These are phyloP conservation scores for Boletus eberwhitei DNA, from an alignment of 768 basidiomycete species.

Conservation along the genomic window DNA sequence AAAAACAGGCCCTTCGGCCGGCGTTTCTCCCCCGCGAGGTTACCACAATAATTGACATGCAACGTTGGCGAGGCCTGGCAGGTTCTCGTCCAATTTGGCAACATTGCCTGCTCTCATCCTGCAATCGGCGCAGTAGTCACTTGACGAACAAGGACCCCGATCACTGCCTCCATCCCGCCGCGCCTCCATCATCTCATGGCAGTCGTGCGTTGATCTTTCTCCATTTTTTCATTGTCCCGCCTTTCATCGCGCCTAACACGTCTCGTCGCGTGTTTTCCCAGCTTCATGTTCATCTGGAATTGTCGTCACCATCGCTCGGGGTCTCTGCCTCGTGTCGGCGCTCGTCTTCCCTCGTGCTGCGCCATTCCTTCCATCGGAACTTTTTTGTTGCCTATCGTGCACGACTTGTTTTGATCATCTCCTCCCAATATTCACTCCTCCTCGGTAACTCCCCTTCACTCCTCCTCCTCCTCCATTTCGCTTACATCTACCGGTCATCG, in stretches of 20 bases:
- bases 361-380: constrained; percentile 12
- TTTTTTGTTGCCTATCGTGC: neutral
- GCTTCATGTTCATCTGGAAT: neutral
- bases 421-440: too few relatives aligned
- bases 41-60: constrained; percentile 21
- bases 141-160: constrained; percentile 13
- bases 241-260: too few relatives aligned
- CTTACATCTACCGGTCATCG: too few relatives aligned
- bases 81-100: constrained; percentile 11
- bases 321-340: constrained; percentile 33
- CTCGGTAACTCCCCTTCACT: too few relatives aligned
- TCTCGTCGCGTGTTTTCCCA: constrained; percentile 17
- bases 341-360: constrained; percentile 14
- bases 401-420: too few relatives aligned
- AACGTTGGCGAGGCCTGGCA: constrained; percentile 30
- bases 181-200: constrained; percentile 21
- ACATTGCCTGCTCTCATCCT: constrained; percentile 1
- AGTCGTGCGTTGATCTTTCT: constrained; percentile 9
- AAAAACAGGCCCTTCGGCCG: constrained; percentile 6
- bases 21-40: constrained; percentile 23
- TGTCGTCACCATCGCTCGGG: constrained; percentile 17
- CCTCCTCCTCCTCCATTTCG: too few relatives aligned
- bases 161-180: constrained; percentile 19
- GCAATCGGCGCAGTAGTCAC: constrained; percentile 19
- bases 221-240: too few relatives aligned